These are phyloP conservation scores for Drechslerella coelobrocha DNA, from an alignment of 2,329 filamentous ascomycete species.

Conservation along the genomic window DNA sequence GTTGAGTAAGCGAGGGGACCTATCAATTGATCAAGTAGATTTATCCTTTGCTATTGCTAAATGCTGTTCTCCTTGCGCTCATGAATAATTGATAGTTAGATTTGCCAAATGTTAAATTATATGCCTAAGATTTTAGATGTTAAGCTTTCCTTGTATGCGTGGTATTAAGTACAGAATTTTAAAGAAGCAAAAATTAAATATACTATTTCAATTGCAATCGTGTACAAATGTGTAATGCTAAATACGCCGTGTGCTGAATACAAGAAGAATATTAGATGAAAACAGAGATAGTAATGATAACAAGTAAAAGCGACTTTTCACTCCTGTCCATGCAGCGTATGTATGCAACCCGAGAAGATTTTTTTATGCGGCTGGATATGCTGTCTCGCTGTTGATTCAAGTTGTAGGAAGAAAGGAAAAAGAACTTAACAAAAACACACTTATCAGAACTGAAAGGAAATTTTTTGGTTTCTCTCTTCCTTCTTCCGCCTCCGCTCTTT, in stretches of 20 bases:
- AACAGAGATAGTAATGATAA: neutral
- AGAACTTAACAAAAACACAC: neutral
- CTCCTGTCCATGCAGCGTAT: constrained; percentile 1
- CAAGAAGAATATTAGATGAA: neutral
- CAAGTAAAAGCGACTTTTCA: constrained; percentile 1
- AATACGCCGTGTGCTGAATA: neutral
- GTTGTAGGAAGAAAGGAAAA: neutral
- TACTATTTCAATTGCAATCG: too few species aligned
- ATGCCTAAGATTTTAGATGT: too few species aligned
- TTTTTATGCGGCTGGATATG: constrained; percentile 6
- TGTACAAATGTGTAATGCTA: too few species aligned
- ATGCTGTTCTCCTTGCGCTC: too few species aligned
- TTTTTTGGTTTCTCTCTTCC: neutral
- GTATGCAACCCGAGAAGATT: constrained; percentile 2
- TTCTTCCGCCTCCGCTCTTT: neutral
- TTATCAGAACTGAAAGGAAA: neutral
- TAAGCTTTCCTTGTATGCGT: too few species aligned
- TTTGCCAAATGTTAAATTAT: too few species aligned
- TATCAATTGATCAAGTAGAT: too few species aligned
- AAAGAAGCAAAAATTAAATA: too few species aligned
- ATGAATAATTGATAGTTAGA: too few species aligned
- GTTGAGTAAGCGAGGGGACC: too few species aligned
- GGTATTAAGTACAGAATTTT: too few species aligned
- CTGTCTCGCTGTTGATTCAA: constrained; percentile 3
- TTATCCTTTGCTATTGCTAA: too few species aligned